phyloP scores from a whole-genome alignment of 2,329 filamentous ascomycete species.

The Nannizziopsis barbatae region DNA sequence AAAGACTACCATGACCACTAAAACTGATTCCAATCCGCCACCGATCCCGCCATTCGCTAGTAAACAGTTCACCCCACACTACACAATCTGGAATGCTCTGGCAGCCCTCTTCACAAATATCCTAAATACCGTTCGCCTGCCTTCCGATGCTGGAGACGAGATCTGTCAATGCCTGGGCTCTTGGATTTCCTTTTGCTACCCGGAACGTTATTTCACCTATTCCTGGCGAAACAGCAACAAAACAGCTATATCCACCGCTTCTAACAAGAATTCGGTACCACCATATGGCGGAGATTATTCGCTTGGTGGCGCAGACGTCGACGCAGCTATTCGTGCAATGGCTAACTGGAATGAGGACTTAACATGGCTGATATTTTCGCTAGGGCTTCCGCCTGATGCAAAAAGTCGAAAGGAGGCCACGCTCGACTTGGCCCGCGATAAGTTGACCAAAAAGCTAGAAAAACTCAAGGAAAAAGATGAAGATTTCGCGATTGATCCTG shows the following conservation, averaged over 20 bases:
- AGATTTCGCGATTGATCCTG: too few relatives aligned
- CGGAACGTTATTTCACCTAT: constrained; percentile 25
- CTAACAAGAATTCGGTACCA: too few relatives aligned
- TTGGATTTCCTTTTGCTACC: constrained; percentile 30
- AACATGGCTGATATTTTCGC: constrained; percentile 33
- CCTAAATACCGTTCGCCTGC: constrained; percentile 30
- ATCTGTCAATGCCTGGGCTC: constrained; percentile 31
- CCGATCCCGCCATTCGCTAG: constrained; percentile 16
- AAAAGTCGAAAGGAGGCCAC: constrained; percentile 1
- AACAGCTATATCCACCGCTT: neutral
- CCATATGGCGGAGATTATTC: neutral
- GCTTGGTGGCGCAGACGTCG: constrained; percentile 18
- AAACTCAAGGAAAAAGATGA: neutral
- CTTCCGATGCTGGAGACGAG: constrained; percentile 31
- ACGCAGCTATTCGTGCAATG: constrained; percentile 32
- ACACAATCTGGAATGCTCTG: constrained; percentile 31
- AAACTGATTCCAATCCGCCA: constrained; percentile 14
- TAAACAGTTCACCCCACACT: constrained; percentile 31
- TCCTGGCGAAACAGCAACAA: constrained; percentile 7
- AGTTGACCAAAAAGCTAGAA: constrained; percentile 18
- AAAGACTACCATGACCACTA: neutral
- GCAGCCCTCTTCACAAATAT: constrained; percentile 31
- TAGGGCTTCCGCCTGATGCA: constrained; percentile 4
- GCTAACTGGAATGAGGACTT: constrained; percentile 33
- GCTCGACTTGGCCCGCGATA: constrained; percentile 26